Percentiles rank a stretch among this genome's conserved stretches.
Conservation (phyloP, 805 yeast species). For the Candida loeiensis region DNA sequence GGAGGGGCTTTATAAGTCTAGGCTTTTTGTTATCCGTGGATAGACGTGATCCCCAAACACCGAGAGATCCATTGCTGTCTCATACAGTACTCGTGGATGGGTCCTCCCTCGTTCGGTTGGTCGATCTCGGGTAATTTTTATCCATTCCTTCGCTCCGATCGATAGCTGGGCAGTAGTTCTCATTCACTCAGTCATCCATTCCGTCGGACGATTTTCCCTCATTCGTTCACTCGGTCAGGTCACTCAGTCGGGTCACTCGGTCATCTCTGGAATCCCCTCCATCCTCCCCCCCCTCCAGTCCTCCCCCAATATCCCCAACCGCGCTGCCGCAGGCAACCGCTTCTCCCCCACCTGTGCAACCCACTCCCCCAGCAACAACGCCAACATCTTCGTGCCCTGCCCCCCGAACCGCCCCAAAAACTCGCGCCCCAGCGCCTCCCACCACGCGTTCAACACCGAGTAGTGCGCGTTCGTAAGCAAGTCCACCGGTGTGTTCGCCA, state of each 20-base stretch:
- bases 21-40: too few relatives aligned
- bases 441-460: constrained; percentile 75
- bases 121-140: too few relatives aligned
- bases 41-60: too few relatives aligned
- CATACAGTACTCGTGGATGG: too few relatives aligned
- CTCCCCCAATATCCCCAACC: constrained; percentile 74
- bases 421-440: constrained; percentile 75
- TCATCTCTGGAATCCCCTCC: constrained; percentile 45
- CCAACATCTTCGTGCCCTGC: constrained; percentile 66
- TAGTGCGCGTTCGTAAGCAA: constrained; percentile 67
- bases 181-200: neutral
- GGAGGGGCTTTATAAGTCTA: too few relatives aligned
- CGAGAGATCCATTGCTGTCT: too few relatives aligned
- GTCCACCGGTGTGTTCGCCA: constrained; percentile 52
- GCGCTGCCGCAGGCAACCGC: constrained; percentile 71
- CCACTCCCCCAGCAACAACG: constrained; percentile 47
- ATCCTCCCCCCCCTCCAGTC: constrained; percentile 61
- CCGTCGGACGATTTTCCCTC: too few relatives aligned
- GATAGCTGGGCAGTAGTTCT: too few relatives aligned
- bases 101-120: too few relatives aligned
- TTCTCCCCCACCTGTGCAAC: constrained; percentile 47
- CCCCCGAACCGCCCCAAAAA: constrained; percentile 56
- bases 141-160: neutral
- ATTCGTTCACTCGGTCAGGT: neutral
- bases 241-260: too few relatives aligned